Conservation (phyloP, 2,329 filamentous ascomycete species). For the Neofusicoccum sp. region DNA sequence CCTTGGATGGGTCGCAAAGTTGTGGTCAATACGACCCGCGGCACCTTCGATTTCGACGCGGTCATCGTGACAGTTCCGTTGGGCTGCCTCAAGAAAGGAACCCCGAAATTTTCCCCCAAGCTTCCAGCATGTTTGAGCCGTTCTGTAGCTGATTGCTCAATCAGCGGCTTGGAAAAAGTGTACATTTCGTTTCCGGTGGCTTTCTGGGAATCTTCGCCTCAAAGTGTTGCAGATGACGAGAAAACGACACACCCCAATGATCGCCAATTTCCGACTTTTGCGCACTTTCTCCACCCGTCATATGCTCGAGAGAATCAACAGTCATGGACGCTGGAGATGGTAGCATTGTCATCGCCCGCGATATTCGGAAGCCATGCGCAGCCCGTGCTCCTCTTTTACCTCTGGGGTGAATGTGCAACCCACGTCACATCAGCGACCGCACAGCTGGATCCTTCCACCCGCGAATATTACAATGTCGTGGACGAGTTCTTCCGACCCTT, state of each 20-base stretch:
- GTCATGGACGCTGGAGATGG: slow-evolving; percentile 74
- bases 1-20: too few species aligned
- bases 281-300: slow-evolving; percentile 69
- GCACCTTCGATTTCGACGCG: slow-evolving; percentile 59
- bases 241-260: slow-evolving; percentile 34
- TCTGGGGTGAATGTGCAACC: slow-evolving; percentile 51
- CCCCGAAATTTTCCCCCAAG: slow-evolving; percentile 53
- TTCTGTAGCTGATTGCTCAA: slow-evolving; percentile 65
- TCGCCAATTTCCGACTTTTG: slow-evolving; percentile 61
- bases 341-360: slow-evolving; percentile 53
- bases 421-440: slow-evolving; percentile 28
- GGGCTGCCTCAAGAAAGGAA: slow-evolving; percentile 62
- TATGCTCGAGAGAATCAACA: slow-evolving; percentile 64
- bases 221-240: slow-evolving; percentile 35
- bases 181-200: slow-evolving; percentile 66
- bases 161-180: slow-evolving; percentile 68
- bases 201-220: slow-evolving; percentile 62
- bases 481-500: slow-evolving; percentile 69
- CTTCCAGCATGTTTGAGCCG: slow-evolving; percentile 55
- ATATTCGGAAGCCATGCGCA: slow-evolving; percentile 53
- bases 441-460: slow-evolving; percentile 21
- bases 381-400: slow-evolving; percentile 84
- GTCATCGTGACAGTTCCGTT: slow-evolving; percentile 67
- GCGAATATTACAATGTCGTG: too few species aligned
- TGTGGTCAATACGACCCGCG: slow-evolving; percentile 22